These are phyloP conservation scores for Monosporascus sp. DNA, from an alignment of 2,329 filamentous ascomycete genomes.

Conservation along the genomic window DNA sequence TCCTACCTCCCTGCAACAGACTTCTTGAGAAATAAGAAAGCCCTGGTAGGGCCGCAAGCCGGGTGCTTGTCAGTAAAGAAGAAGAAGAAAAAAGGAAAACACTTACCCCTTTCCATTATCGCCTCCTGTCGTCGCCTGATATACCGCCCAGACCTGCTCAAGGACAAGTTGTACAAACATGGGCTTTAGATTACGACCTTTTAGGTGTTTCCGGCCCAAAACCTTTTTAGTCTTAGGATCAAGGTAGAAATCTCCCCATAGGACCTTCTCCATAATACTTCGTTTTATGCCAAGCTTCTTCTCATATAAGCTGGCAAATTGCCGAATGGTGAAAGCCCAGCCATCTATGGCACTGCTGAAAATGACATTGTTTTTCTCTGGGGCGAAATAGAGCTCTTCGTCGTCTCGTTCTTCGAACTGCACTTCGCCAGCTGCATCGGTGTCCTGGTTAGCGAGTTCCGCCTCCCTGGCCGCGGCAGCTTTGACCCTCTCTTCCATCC, in stretches of 20 bases:
- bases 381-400: slow-evolving; percentile 95
- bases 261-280: slow-evolving; percentile 78
- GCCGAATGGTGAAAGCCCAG: slow-evolving; percentile 96
- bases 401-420: slow-evolving; percentile 89
- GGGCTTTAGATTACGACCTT: slow-evolving; percentile 84
- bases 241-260: slow-evolving; percentile 96
- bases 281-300: slow-evolving; percentile 96
- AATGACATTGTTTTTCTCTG: slow-evolving; percentile 98
- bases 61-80: neutral
- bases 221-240: slow-evolving; percentile 97
- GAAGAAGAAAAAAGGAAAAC: slow-evolving; percentile 25
- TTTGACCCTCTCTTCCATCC: slow-evolving; percentile 78
- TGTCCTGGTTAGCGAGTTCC: slow-evolving; percentile 42
- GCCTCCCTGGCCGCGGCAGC: slow-evolving; percentile 60
- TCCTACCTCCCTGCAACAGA: no score
- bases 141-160: slow-evolving; percentile 94
- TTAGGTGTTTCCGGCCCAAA: slow-evolving; percentile 83
- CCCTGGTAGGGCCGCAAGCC: no score
- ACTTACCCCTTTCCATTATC: slow-evolving; percentile 73
- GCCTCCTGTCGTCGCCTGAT: slow-evolving; percentile 81
- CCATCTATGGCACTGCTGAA: slow-evolving; percentile 96
- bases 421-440: slow-evolving; percentile 49
- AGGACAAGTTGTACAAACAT: slow-evolving; percentile 97
- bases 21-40: no score
- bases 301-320: slow-evolving; percentile 90